Conservation (phyloP, 352 stramenopile species). For the Globisporangium iwayamae region DNA sequence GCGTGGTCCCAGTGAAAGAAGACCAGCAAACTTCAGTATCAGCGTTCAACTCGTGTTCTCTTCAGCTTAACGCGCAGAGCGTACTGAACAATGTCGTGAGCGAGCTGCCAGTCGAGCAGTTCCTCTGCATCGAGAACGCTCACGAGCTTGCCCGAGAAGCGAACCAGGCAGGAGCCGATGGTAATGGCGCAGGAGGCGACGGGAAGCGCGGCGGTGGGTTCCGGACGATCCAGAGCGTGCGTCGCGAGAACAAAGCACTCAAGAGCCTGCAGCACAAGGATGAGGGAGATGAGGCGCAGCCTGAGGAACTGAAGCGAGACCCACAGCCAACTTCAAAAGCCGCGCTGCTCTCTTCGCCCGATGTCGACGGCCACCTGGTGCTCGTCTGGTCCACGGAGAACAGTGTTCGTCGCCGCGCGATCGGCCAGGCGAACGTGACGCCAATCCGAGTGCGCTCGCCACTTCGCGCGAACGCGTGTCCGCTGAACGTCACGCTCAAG, state of each 20-base stretch:
- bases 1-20: constrained; percentile 32
- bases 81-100: constrained; percentile 14
- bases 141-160: constrained; percentile 35
- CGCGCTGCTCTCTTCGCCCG: constrained; percentile 42
- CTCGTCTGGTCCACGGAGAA: constrained; percentile 61
- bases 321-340: constrained; percentile 60
- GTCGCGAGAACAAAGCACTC: constrained; percentile 79
- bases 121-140: constrained; percentile 75
- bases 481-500: constrained; percentile 63
- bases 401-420: constrained; percentile 19
- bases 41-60: constrained; percentile 15
- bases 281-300: background rate
- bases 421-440: constrained; percentile 68
- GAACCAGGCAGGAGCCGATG: constrained; percentile 14
- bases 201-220: constrained; percentile 53
- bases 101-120: constrained; percentile 55
- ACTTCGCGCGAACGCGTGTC: constrained; percentile 42
- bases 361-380: constrained; percentile 63
- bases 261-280: constrained; percentile 23
- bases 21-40: background rate
- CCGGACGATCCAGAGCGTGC: constrained; percentile 83
- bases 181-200: constrained; percentile 22
- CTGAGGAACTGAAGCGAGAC: constrained; percentile 15
- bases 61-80: constrained; percentile 21
- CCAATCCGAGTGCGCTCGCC: constrained; percentile 54